Conservation (phyloP, 331 rosid genomes). For the Malus hybrid region DNA sequence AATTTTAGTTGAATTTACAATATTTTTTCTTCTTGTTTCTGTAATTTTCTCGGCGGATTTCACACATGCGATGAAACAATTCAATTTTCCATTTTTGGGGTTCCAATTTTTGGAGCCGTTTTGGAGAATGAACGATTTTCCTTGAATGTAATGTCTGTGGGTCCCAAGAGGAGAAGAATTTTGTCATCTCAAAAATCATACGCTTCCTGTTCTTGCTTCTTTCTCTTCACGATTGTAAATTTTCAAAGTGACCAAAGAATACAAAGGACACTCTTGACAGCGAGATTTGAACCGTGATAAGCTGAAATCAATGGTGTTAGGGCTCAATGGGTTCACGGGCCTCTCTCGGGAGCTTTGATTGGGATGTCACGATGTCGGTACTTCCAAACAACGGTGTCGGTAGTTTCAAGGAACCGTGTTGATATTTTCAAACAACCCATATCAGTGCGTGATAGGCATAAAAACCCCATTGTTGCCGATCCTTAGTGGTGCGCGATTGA, state of each 20-base stretch:
- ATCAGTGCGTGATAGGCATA: too few species aligned
- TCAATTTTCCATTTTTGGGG: slow-evolving; percentile 17
- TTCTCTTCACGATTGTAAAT: neutral
- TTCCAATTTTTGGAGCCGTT: slow-evolving; percentile 43
- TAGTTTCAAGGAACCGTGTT: too few species aligned
- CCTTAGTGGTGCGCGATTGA: neutral
- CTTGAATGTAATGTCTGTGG: slow-evolving; percentile 16
- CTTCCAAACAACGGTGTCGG: too few species aligned
- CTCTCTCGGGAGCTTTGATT: neutral
- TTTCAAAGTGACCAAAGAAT: neutral
- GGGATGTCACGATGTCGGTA: neutral
- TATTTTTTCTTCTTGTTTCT: neutral
- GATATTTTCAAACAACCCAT: too few species aligned
- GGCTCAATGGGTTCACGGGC: neutral
- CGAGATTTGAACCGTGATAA: neutral
- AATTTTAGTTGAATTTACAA: slow-evolving; percentile 9
- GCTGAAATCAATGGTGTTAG: neutral
- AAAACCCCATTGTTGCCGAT: too few species aligned
- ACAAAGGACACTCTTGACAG: neutral
- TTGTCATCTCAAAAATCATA: slow-evolving; percentile 3
- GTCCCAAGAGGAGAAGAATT: slow-evolving; percentile 16
- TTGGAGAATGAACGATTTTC: slow-evolving; percentile 22
- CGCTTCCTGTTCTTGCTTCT: slow-evolving; percentile 19
- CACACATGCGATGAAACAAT: slow-evolving; percentile 9
- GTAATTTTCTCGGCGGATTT: slow-evolving; percentile 1